Conservation (phyloP, 116 monocot genomes). For the Cymodocea nodosa region DNA sequence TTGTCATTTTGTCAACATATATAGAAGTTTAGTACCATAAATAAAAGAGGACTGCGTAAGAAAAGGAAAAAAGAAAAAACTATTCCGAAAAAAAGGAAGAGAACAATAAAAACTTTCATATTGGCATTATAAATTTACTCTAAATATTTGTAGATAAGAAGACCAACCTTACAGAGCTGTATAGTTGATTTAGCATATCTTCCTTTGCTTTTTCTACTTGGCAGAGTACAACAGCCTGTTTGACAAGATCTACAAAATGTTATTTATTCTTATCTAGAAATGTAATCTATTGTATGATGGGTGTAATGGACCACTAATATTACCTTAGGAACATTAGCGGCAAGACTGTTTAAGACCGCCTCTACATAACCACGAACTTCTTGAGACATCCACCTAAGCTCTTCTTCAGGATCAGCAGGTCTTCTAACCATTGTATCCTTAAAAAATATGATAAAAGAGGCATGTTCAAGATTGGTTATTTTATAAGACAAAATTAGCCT, state of each 20-base stretch:
- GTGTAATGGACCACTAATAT: background rate
- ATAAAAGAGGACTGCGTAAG: too few relatives aligned
- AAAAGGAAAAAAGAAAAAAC: background rate
- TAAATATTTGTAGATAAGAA: background rate
- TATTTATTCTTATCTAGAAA: background rate
- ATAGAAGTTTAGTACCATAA: too few relatives aligned
- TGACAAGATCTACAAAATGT: constrained; percentile 7
- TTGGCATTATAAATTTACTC: too few relatives aligned
- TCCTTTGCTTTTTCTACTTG: constrained; percentile 99
- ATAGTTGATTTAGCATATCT: constrained; percentile 95
- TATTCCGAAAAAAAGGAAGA: too few relatives aligned
- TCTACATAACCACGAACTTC: constrained; percentile 99
- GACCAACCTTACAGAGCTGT: constrained; percentile 72
- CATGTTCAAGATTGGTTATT: constrained; percentile 2
- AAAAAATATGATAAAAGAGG: background rate
- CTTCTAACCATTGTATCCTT: constrained; percentile 88
- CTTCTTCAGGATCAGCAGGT: constrained; percentile 98
- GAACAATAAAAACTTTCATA: too few relatives aligned
- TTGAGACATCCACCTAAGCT: constrained; percentile 98
- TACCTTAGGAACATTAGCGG: constrained; percentile 97
- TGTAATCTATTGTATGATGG: background rate
- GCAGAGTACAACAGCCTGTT: constrained; percentile 85
- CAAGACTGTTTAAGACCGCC: constrained; percentile 97
- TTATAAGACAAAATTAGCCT: too few relatives aligned
- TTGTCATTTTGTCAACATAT: too few relatives aligned